Evolutionary conservation across 2,329 filamentous ascomycete genomes (phyloP).

Genomic region (Ceratocystiopsis sp.): DNA sequence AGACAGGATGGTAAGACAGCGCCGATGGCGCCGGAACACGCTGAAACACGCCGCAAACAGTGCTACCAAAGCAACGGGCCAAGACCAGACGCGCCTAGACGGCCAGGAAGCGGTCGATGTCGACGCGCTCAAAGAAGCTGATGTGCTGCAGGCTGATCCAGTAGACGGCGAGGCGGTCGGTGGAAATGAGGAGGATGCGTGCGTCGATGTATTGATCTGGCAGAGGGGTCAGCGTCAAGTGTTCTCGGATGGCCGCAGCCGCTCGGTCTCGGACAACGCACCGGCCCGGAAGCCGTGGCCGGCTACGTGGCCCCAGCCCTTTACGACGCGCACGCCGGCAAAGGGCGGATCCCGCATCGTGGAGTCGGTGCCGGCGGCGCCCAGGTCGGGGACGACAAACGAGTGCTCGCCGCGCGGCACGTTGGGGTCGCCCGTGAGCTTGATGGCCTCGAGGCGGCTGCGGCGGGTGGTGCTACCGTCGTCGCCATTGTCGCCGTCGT

Average conservation of each 20-base stretch:
- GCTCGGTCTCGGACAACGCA: slow-evolving; percentile 23
- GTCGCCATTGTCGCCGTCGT: not conserved
- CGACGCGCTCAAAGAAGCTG: slow-evolving; percentile 41
- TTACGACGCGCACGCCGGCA: slow-evolving; percentile 55
- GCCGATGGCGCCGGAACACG: no score
- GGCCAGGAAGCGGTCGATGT: slow-evolving; percentile 32
- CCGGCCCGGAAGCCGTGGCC: slow-evolving; percentile 52
- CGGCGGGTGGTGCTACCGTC: slow-evolving; percentile 31
- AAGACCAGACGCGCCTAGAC: not conserved
- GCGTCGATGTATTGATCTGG: slow-evolving; percentile 61
- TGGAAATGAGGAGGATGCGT: slow-evolving; percentile 61
- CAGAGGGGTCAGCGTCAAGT: slow-evolving; percentile 2
- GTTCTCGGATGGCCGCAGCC: no score
- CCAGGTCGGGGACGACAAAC: slow-evolving; percentile 66
- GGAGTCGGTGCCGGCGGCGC: slow-evolving; percentile 44
- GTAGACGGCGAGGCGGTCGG: slow-evolving; percentile 63
- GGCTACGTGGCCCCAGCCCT: slow-evolving; percentile 63
- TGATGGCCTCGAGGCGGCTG: slow-evolving; percentile 66
- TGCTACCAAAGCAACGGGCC: no score
- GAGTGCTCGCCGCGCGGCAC: slow-evolving; percentile 74
- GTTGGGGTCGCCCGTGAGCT: slow-evolving; percentile 82
- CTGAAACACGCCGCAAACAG: no score
- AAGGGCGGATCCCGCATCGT: slow-evolving; percentile 52
- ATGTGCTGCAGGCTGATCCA: slow-evolving; percentile 52
- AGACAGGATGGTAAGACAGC: no score